A percentile compares a stretch with the other conserved stretches of the same genome.
phyloP scores from a whole-genome alignment of 2,329 filamentous ascomycete genomes.

The Dactylella cylindrospora region DNA sequence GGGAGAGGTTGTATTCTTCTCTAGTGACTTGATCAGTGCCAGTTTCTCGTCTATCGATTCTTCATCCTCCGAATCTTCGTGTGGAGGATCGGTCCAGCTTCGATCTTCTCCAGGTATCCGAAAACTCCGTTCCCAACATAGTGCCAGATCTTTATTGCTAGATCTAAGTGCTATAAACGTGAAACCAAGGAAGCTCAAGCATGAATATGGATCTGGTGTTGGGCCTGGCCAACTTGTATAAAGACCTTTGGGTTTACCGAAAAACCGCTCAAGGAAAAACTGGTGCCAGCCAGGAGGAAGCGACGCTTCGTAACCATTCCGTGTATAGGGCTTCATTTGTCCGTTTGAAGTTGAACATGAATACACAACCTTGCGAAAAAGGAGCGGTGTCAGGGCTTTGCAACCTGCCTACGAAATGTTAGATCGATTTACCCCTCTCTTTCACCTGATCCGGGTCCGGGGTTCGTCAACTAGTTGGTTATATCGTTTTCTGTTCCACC shows the following conservation, averaged over 20 bases:
- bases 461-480: too few species aligned
- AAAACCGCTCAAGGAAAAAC: constrained; percentile 33
- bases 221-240: constrained; percentile 42
- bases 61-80: constrained; percentile 15
- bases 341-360: too few species aligned
- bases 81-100: constrained; percentile 25
- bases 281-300: constrained; percentile 43
- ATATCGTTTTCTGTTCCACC: too few species aligned
- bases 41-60: constrained; percentile 10
- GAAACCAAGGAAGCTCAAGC: constrained; percentile 29
- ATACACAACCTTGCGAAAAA: too few species aligned
- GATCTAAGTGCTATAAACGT: constrained; percentile 27
- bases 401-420: too few species aligned
- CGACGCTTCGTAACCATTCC: too few species aligned
- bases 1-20: neutral
- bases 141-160: constrained; percentile 7
- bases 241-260: constrained; percentile 27
- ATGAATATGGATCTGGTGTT: constrained; percentile 27
- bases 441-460: too few species aligned
- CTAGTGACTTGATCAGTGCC: constrained; percentile 13
- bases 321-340: too few species aligned
- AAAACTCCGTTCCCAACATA: constrained; percentile 10
- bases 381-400: too few species aligned
- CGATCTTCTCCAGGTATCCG: constrained; percentile 25
- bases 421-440: too few species aligned